Conservation (phyloP, 345 rosid genomes). For the Melaleuca quinquenervia region DNA sequence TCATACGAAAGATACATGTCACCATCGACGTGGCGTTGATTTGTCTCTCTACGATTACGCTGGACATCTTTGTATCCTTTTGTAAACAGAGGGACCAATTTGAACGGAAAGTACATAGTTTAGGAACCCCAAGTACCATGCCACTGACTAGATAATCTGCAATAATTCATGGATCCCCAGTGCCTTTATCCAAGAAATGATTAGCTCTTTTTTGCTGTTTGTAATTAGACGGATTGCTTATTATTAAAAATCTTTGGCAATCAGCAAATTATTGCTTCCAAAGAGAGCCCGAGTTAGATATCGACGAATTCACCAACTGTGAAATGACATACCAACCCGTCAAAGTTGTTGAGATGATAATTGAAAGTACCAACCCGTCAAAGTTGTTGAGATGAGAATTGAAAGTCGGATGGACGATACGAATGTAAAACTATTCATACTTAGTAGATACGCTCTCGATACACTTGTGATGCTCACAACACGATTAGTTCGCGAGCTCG, state of each 20-base stretch:
- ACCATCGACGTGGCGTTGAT: background rate
- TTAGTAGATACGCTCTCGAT: background rate
- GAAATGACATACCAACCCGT: background rate
- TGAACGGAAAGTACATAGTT: background rate
- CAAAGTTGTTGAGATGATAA: fast-evolving
- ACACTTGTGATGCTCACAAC: background rate
- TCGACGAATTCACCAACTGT: background rate
- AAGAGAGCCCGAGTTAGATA: background rate
- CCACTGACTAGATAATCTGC: background rate
- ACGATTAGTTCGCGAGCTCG: too few relatives aligned
- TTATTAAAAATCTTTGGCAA: background rate
- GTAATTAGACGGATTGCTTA: background rate
- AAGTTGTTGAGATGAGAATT: background rate
- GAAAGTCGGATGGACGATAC: background rate
- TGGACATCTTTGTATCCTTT: background rate
- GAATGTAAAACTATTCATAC: background rate
- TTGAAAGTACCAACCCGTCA: background rate
- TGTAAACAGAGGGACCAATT: background rate
- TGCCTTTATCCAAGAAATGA: background rate
- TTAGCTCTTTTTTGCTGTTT: background rate
- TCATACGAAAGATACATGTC: background rate
- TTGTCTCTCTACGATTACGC: background rate
- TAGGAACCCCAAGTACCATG: background rate
- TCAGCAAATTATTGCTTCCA: background rate
- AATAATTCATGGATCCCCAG: background rate